Conservation (phyloP, 352 stramenopile genomes). For the Pythium insidiosum region DNA sequence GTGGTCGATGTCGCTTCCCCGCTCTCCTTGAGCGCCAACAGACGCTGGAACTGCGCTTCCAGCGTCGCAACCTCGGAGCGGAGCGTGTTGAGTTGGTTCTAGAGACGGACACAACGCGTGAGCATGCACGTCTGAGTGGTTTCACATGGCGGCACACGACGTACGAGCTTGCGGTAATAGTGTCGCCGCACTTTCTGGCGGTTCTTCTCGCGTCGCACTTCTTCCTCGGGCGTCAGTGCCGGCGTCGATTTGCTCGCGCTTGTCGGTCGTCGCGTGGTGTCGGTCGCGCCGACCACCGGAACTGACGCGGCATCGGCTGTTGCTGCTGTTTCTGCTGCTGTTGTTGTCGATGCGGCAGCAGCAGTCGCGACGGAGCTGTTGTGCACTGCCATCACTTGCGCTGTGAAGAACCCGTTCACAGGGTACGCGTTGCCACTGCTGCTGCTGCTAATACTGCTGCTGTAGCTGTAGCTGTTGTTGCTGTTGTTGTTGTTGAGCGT, state of each 20-base stretch:
- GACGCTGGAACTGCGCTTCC: constrained; percentile 7
- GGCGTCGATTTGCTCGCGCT: not conserved
- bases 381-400: too few species aligned
- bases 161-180: constrained; percentile 27
- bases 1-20: not conserved
- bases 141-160: too few species aligned
- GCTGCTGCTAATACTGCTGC: too few species aligned
- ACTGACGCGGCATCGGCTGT: not conserved
- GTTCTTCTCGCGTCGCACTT: constrained; percentile 19
- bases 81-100: constrained; percentile 11
- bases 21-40: constrained; percentile 6
- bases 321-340: not conserved
- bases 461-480: too few species aligned
- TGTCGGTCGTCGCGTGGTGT: not conserved
- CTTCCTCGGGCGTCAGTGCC: constrained; percentile 4
- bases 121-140: too few species aligned
- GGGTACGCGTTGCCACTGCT: too few species aligned
- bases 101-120: too few species aligned
- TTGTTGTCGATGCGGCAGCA: not conserved
- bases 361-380: too few species aligned
- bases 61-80: constrained; percentile 13
- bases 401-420: too few species aligned
- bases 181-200: constrained; percentile 23
- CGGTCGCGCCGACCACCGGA: too few species aligned
- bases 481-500: too few species aligned